Evolutionary conservation across 2,329 filamentous ascomycete genomes (phyloP).

Genomic region (Tricladium varicosporioides): DNA sequence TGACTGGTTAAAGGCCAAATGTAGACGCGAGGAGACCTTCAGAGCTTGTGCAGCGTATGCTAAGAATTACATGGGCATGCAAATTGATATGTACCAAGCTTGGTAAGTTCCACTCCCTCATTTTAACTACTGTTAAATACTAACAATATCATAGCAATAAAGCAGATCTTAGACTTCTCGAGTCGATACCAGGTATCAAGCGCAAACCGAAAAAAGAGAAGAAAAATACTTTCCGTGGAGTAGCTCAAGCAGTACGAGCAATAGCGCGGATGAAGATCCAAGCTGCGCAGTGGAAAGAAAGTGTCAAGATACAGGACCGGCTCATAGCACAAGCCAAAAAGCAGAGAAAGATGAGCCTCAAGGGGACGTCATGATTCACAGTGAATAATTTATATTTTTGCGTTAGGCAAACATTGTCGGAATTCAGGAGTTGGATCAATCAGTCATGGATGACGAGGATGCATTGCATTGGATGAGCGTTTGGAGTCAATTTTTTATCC

Average conservation of each 20-base stretch:
- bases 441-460: background rate
- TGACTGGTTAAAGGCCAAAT: conserved; percentile 81
- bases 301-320: conserved; percentile 42
- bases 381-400: no score
- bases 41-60: conserved; percentile 79
- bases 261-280: conserved; percentile 49
- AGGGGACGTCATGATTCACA: no score
- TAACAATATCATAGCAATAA: conserved; percentile 67
- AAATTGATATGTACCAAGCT: conserved; percentile 80
- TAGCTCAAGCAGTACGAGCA: conserved; percentile 48
- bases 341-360: conserved; percentile 13
- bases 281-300: conserved; percentile 48
- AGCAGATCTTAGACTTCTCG: conserved; percentile 81
- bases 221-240: conserved; percentile 41
- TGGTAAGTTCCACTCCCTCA: conserved; percentile 64
- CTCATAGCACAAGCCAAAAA: conserved; percentile 29
- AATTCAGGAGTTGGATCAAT: background rate
- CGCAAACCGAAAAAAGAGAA: conserved; percentile 15
- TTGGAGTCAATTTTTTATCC: background rate
- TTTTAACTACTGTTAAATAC: conserved; percentile 17
- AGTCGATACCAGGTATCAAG: conserved; percentile 70
- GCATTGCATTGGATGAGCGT: conserved; percentile 4
- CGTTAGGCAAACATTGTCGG: no score
- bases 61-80: conserved; percentile 78
- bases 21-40: conserved; percentile 76